phyloP scores from a whole-genome alignment of 768 basidiomycete species.

The Pisolithus tinctorius region DNA sequence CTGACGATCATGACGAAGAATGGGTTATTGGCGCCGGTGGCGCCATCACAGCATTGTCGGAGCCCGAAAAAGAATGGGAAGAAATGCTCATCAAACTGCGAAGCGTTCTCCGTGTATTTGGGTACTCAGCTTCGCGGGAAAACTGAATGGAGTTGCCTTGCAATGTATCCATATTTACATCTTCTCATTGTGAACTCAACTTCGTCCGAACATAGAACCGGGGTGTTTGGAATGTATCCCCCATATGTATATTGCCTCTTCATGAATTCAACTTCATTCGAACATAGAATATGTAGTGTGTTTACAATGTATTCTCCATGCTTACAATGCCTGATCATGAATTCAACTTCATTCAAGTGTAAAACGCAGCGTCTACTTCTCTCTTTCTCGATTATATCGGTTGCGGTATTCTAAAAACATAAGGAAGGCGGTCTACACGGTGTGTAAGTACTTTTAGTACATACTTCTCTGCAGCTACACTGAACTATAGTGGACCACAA shows the following conservation, averaged over 20 bases:
- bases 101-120: slow-evolving; percentile 66
- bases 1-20: too few species aligned
- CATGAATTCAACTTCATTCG: slow-evolving; percentile 35
- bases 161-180: not conserved
- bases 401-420: too few species aligned
- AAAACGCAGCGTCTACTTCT: too few species aligned
- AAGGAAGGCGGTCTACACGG: too few species aligned
- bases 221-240: not conserved
- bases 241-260: not conserved
- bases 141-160: slow-evolving; percentile 6
- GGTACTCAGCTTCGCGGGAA: slow-evolving; percentile 24
- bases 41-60: slow-evolving; percentile 80
- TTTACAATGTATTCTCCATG: slow-evolving; percentile 11
- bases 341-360: too few species aligned
- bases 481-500: too few species aligned
- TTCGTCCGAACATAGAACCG: slow-evolving; percentile 16
- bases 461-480: too few species aligned
- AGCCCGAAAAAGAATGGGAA: slow-evolving; percentile 86
- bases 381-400: too few species aligned
- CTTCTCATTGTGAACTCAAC: slow-evolving; percentile 29
- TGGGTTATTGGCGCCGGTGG: too few species aligned
- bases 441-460: too few species aligned
- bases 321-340: too few species aligned
- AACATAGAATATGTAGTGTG: not conserved
- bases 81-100: slow-evolving; percentile 90